These are phyloP conservation scores for Crithidia acanthocephali DNA, from an alignment of 208 protist genomes.

Conservation along the genomic window DNA sequence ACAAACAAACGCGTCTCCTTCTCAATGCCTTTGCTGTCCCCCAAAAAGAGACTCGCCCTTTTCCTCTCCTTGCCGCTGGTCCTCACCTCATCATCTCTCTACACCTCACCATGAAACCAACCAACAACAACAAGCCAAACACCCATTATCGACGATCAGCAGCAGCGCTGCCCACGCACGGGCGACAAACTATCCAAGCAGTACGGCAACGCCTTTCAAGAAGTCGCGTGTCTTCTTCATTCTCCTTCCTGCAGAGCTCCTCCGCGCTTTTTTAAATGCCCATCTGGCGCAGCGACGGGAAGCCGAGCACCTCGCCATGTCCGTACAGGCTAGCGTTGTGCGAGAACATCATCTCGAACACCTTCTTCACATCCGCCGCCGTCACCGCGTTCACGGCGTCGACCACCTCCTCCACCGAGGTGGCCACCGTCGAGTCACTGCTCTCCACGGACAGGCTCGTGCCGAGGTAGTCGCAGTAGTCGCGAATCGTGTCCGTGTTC, in stretches of 20 bases:
- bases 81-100: too few species aligned
- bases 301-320: slow-evolving; percentile 81
- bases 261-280: slow-evolving; percentile 51
- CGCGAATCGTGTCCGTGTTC: slow-evolving; percentile 68
- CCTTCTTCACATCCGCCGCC: slow-evolving; percentile 65
- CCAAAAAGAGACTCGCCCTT: too few species aligned
- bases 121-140: too few species aligned
- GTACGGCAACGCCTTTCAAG: too few species aligned
- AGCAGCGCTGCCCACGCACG: too few species aligned
- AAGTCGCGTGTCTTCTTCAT: background rate
- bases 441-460: slow-evolving; percentile 60
- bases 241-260: background rate
- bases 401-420: slow-evolving; percentile 59
- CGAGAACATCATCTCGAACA: slow-evolving; percentile 71
- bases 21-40: too few species aligned
- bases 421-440: slow-evolving; percentile 39
- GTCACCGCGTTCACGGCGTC: slow-evolving; percentile 64
- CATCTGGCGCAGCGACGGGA: slow-evolving; percentile 84
- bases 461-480: slow-evolving; percentile 90
- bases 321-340: slow-evolving; percentile 74
- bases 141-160: too few species aligned
- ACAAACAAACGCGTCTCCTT: too few species aligned
- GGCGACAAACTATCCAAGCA: too few species aligned
- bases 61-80: too few species aligned
- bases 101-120: too few species aligned